These are phyloP conservation scores for Leucocoprinus sp. DNA, from an alignment of 768 basidiomycete genomes.

Conservation along the genomic window DNA sequence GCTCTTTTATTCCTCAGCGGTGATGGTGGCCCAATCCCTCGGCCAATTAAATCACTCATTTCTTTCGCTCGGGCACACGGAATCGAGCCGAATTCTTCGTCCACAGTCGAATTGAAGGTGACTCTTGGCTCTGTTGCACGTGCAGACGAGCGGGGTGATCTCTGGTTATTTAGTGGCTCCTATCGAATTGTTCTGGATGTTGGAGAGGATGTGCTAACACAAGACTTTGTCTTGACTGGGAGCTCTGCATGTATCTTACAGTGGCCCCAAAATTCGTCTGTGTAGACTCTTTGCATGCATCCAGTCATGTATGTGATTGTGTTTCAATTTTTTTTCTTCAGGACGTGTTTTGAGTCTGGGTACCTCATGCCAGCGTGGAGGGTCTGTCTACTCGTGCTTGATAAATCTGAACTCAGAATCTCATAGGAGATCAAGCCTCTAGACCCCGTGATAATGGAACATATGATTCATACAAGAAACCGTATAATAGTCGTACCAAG, in stretches of 20 bases:
- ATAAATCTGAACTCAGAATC: no score
- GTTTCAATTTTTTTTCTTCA: no score
- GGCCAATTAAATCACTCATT: constrained; percentile 44
- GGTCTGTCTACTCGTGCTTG: no score
- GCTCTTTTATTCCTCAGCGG: constrained; percentile 44
- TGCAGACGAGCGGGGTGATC: constrained; percentile 36
- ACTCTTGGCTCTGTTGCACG: constrained; percentile 42
- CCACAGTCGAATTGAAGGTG: constrained; percentile 29
- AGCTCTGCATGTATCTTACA: constrained; percentile 28
- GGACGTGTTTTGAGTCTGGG: no score
- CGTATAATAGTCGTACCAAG: no score
- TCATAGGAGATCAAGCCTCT: no score
- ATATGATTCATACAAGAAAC: no score
- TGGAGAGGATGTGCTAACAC: constrained; percentile 25
- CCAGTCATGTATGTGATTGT: no score
- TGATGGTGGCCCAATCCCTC: constrained; percentile 39
- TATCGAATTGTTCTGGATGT: constrained; percentile 39
- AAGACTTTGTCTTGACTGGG: constrained; percentile 37
- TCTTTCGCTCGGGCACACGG: constrained; percentile 36
- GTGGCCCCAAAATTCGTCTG: constrained; percentile 27
- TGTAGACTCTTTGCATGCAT: neutral
- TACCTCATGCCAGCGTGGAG: no score
- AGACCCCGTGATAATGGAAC: no score
- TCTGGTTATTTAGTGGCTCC: constrained; percentile 37
- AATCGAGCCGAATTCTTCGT: constrained; percentile 20